Conservation (phyloP, 164 flowering plant genomes). For the Tinospora cordifolia region DNA sequence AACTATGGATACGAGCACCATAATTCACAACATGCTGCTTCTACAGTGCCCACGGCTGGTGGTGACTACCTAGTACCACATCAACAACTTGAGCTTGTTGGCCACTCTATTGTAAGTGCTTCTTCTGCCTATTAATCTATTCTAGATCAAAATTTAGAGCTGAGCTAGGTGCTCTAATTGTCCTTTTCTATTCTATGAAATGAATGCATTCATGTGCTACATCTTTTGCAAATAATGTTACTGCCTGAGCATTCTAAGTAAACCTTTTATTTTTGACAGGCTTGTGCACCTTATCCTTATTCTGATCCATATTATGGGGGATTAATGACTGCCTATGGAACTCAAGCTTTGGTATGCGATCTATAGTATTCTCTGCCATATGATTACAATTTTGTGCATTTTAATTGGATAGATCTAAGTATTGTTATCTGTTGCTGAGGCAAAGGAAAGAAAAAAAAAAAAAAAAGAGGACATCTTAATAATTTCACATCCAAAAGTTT, state of each 20-base stretch:
- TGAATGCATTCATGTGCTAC: neutral
- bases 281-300: constrained; percentile 63
- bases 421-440: neutral
- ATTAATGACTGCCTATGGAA: constrained; percentile 69
- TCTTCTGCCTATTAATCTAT: neutral
- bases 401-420: neutral
- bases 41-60: constrained; percentile 30
- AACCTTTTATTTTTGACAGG: constrained; percentile 40
- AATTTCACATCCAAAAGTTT: no score
- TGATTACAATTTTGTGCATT: neutral
- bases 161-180: neutral
- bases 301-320: constrained; percentile 80
- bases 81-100: constrained; percentile 76
- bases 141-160: neutral
- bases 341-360: constrained; percentile 59
- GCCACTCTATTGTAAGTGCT: constrained; percentile 76
- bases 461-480: no score
- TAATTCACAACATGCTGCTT: constrained; percentile 31
- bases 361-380: neutral
- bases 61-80: constrained; percentile 43
- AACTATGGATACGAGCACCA: constrained; percentile 27
- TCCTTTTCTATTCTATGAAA: neutral
- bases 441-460: no score
- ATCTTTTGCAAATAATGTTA: neutral
- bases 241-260: constrained; percentile 6